These are phyloP conservation scores for Komagataea norvegica DNA, from an alignment of 1,139 yeast genomes.

Conservation along the genomic window DNA sequence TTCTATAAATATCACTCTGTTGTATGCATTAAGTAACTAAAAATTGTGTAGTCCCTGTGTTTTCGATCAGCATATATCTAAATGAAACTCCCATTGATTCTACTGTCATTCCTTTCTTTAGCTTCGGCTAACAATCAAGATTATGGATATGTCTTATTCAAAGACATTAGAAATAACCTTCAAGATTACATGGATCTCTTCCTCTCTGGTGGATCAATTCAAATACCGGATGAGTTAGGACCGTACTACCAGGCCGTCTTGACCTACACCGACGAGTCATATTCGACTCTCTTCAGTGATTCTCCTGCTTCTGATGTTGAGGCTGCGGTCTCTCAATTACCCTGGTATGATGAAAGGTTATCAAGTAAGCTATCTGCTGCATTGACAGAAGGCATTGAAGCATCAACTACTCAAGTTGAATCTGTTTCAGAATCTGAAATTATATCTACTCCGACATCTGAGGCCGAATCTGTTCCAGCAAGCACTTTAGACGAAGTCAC, in stretches of 20 bases:
- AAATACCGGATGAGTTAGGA: slow-evolving; percentile 19
- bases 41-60: no score
- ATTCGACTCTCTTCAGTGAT: slow-evolving; percentile 30
- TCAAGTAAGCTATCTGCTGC: slow-evolving; percentile 1
- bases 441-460: no score
- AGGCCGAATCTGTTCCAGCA: no score
- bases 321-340: slow-evolving; percentile 31
- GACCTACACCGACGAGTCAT: slow-evolving; percentile 37
- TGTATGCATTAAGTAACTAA: no score
- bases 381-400: neutral
- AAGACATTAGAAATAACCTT: neutral
- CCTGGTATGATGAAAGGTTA: slow-evolving; percentile 38
- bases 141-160: slow-evolving; percentile 1
- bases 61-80: no score
- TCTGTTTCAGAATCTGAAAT: no score
- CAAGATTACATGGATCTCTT: slow-evolving; percentile 1
- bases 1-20: no score
- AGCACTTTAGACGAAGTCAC: no score
- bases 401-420: no score
- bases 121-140: slow-evolving; percentile 1
- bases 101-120: neutral
- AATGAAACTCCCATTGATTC: neutral
- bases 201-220: neutral
- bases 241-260: slow-evolving; percentile 28
- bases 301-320: slow-evolving; percentile 25